Conservation (phyloP, 2,329 filamentous ascomycete genomes). For the Ascomycota sp. region DNA sequence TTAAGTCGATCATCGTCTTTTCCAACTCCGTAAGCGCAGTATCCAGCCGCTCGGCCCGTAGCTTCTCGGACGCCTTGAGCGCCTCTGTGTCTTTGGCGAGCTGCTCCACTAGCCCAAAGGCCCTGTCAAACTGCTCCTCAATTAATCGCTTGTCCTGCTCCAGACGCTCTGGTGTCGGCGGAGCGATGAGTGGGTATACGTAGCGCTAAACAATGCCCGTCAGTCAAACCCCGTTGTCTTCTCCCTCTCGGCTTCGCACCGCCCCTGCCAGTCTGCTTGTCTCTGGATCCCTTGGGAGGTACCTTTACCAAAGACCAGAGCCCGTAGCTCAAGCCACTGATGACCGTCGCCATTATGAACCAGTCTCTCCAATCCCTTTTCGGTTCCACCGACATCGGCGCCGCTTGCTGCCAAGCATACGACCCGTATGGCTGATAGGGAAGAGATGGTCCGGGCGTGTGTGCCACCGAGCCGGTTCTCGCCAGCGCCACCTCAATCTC, state of each 20-base stretch:
- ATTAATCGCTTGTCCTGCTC: constrained; percentile 87
- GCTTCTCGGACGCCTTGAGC: constrained; percentile 70
- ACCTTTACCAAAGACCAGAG: constrained; percentile 77
- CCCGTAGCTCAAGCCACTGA: constrained; percentile 75
- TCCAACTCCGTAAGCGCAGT: constrained; percentile 68
- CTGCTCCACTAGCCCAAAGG: constrained; percentile 81
- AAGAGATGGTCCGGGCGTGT: constrained; percentile 20
- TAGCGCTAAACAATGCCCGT: constrained; percentile 44
- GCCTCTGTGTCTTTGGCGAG: constrained; percentile 74
- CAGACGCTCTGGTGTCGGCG: constrained; percentile 80
- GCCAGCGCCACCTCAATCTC: constrained; percentile 75
- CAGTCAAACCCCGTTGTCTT: no score
- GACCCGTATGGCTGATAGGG: constrained; percentile 27
- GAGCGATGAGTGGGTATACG: constrained; percentile 73
- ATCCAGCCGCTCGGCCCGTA: constrained; percentile 68
- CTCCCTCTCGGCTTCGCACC: no score
- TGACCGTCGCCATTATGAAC: constrained; percentile 98
- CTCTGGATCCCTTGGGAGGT: constrained; percentile 5
- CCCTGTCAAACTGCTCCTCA: constrained; percentile 81
- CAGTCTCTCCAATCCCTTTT: constrained; percentile 92
- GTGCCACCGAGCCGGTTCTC: constrained; percentile 37
- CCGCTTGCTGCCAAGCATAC: constrained; percentile 39
- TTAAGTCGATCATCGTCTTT: constrained; percentile 59
- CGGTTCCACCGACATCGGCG: constrained; percentile 40
- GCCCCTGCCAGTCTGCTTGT: no score